Evolutionary conservation across 208 protist genomes (phyloP), one percentile per base, ranked within the genome.

Genomic region (Leishmania lainsoni): DNA sequence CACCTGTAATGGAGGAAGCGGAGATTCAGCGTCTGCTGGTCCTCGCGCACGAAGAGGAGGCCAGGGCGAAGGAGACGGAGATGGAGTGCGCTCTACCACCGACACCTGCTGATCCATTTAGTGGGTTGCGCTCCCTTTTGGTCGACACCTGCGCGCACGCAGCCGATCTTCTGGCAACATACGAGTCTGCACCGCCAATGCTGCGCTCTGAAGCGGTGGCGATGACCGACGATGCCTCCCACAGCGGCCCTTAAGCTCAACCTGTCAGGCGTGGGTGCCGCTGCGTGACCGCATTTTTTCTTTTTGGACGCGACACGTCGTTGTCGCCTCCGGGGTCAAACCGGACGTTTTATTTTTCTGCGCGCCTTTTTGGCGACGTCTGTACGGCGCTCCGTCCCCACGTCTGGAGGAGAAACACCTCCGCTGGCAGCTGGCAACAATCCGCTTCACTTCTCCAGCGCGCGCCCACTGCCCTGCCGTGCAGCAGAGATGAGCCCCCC

Each of bases 41-140:
- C 10, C 61, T 72, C 6, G 93, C 93, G 26, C 79, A 76, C 1
- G 83, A 48, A 56, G 91, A 97, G 83, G 87, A 91, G 72, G 83
- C 12, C 6, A 71, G 80, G 1, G 86, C 83, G 2, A 35, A 26
- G 12, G 76, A 76, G 32, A 71, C 42, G 42, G 75, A 39, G 8
- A 66, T 83, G 17, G 1, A 35, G 0, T 26, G n/a, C 51, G 26
- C 54, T 2, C 0, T 49, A 3, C 35, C n/a, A 20, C 39, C 52
- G 0, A 3, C 79, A 16, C 3, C 78, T 6, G 48, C 39, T 0
- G 86, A 87, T 5, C 80, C 84, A 5, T 79, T 84, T 48, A 77
- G 54, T 5, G 52, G 20, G 17, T 71, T 87, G 17, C 87, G 79
- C 8, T 22, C 39, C 32, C 52, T 72, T 3, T 54, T 86, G n/a